A percentile compares a stretch with the other conserved stretches of the same genome.
phyloP scores from a whole-genome alignment of 2,329 filamentous ascomycete species.

The Paecilomyces variotii region DNA sequence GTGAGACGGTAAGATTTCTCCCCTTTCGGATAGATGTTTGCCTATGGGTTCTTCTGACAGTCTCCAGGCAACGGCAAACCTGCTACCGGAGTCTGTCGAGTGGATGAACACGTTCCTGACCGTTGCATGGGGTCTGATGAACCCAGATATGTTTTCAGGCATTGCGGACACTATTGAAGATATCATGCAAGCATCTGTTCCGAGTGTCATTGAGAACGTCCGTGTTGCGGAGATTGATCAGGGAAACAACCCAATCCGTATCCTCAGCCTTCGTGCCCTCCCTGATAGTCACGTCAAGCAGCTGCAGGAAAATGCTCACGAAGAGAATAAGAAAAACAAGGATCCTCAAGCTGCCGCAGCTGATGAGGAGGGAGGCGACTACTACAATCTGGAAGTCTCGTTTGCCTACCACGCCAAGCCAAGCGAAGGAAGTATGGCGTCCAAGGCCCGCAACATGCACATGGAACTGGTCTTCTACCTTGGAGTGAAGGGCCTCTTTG shows the following conservation, averaged over 20 bases:
- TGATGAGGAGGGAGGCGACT: conserved; percentile 82
- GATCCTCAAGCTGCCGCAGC: conserved; percentile 82
- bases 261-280: conserved; percentile 77
- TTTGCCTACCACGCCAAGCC: conserved; percentile 88
- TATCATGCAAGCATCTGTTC: conserved; percentile 93
- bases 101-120: conserved; percentile 91
- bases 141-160: conserved; percentile 88
- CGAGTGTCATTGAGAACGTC: conserved; percentile 85
- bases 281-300: conserved; percentile 75
- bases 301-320: conserved; percentile 71
- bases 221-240: conserved; percentile 92
- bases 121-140: conserved; percentile 82
- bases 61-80: conserved; percentile 64
- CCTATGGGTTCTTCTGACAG: not conserved
- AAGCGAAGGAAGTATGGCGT: conserved; percentile 59
- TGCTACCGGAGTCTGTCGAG: conserved; percentile 86
- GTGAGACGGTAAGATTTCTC: conserved; percentile 54
- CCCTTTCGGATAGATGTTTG: not conserved
- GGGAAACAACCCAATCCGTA: conserved; percentile 80
- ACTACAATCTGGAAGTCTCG: conserved; percentile 85
- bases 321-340: conserved; percentile 70
- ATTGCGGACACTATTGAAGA: conserved; percentile 92
- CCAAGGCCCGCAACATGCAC: conserved; percentile 89
- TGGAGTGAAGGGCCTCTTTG: conserved; percentile 80
- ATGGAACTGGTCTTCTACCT: conserved; percentile 95